phyloP scores from a whole-genome alignment of 164 flowering plant species.

The Liriodendron chinense region DNA sequence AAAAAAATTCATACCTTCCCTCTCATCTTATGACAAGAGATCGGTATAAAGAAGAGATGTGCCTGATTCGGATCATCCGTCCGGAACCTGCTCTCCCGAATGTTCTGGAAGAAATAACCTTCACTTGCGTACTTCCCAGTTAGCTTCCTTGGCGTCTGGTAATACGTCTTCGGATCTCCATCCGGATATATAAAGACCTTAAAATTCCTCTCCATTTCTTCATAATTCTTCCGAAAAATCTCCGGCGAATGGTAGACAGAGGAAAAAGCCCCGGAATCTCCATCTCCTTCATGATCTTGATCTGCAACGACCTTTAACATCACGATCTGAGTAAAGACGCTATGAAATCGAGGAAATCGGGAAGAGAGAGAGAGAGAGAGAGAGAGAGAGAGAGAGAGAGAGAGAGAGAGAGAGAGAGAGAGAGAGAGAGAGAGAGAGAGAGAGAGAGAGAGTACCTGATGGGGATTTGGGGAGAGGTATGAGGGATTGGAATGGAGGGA shows the following conservation, averaged over 20 bases:
- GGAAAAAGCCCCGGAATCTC: slow-evolving; percentile 18
- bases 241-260: slow-evolving; percentile 65
- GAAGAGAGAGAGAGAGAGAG: background rate
- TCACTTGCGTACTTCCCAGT: slow-evolving; percentile 98
- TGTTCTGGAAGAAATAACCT: slow-evolving; percentile 95
- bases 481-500: slow-evolving; percentile 38
- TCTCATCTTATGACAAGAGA: slow-evolving; percentile 97
- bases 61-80: slow-evolving; percentile 85
- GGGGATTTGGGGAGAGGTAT: slow-evolving; percentile 16
- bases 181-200: slow-evolving; percentile 90
- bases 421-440: background rate
- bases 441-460: slow-evolving; percentile 12
- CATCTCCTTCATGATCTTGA: background rate
- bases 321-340: slow-evolving; percentile 17
- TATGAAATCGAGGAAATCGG: slow-evolving; percentile 5
- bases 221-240: slow-evolving; percentile 60
- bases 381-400: background rate
- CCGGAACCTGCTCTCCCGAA: slow-evolving; percentile 71
- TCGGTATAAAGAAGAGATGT: slow-evolving; percentile 85
- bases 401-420: background rate
- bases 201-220: slow-evolving; percentile 74
- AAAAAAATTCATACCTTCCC: slow-evolving; percentile 57
- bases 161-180: slow-evolving; percentile 86
- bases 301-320: slow-evolving; percentile 27
- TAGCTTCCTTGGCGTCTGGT: slow-evolving; percentile 92